A percentile compares a stretch with the other conserved stretches of the same genome.
phyloP scores from a whole-genome alignment of 1,139 yeast genomes.

The Kodamaea alishanica region DNA sequence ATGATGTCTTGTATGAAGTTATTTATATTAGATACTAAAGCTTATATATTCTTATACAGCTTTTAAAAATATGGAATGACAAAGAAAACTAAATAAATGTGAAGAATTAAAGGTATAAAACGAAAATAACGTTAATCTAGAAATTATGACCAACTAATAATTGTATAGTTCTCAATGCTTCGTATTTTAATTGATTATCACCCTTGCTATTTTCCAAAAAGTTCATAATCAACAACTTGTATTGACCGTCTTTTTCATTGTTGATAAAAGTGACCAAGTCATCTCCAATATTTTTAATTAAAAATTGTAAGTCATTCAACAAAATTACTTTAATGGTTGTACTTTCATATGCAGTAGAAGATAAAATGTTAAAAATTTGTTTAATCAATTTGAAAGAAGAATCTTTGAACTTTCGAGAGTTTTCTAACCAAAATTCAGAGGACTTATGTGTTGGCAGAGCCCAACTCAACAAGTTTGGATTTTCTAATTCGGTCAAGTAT shows the following conservation, averaged over 20 bases:
- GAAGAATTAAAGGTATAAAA: not conserved
- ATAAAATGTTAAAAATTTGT: constrained; percentile 41
- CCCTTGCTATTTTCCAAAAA: constrained; percentile 65
- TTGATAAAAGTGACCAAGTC: constrained; percentile 75
- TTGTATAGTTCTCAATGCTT: constrained; percentile 93
- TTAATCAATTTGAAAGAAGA: constrained; percentile 71
- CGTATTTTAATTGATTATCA: constrained; percentile 87
- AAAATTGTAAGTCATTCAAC: constrained; percentile 52
- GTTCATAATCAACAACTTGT: constrained; percentile 75
- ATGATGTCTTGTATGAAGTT: too few relatives aligned
- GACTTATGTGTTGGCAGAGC: constrained; percentile 86
- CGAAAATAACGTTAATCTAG: constrained; percentile 9
- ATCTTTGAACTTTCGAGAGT: constrained; percentile 70
- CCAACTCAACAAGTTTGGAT: constrained; percentile 77
- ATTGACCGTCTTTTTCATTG: constrained; percentile 53
- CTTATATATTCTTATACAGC: too few relatives aligned
- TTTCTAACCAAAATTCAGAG: constrained; percentile 85
- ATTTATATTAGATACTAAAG: too few relatives aligned
- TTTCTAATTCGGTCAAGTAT: constrained; percentile 77
- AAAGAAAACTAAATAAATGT: not conserved
- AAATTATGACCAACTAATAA: constrained; percentile 71
- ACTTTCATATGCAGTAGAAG: constrained; percentile 19
- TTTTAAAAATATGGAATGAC: not conserved
- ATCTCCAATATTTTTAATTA: constrained; percentile 42
- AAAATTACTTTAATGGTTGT: constrained; percentile 36